These are phyloP conservation scores for Paramyrothecium sp. DNA, from an alignment of 2,329 filamentous ascomycete genomes.

Conservation along the genomic window DNA sequence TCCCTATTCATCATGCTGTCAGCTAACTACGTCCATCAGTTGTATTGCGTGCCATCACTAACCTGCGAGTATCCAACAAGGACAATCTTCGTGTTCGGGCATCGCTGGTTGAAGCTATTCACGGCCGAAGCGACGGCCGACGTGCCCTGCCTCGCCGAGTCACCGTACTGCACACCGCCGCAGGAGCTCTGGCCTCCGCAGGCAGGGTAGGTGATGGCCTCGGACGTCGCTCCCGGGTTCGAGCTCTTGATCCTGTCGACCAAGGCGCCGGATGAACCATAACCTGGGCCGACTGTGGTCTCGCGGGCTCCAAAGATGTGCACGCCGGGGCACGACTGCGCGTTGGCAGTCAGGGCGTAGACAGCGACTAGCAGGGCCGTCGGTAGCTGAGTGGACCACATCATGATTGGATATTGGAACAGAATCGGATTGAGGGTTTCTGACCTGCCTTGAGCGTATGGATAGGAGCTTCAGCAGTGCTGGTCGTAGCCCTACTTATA, in stretches of 20 bases:
- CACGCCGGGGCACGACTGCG: slow-evolving; percentile 33
- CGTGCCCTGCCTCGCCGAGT: slow-evolving; percentile 57
- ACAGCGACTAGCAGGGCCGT: background rate
- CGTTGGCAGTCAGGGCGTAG: slow-evolving; percentile 4
- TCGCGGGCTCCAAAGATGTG: slow-evolving; percentile 48
- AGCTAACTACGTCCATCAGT: background rate
- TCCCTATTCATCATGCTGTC: slow-evolving; percentile 35
- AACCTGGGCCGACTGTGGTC: slow-evolving; percentile 49
- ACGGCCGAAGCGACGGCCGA: slow-evolving; percentile 58
- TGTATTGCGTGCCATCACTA: slow-evolving; percentile 4
- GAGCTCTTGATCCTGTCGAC: slow-evolving; percentile 47
- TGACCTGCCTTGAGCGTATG: no score
- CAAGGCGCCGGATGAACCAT: slow-evolving; percentile 47
- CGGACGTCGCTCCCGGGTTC: slow-evolving; percentile 49
- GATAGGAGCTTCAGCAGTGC: no score
- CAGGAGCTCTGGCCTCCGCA: slow-evolving; percentile 60
- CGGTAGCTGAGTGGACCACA: background rate
- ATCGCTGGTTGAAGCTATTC: slow-evolving; percentile 54
- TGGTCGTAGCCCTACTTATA: no score
- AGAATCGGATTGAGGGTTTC: no score
- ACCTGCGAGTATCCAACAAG: slow-evolving; percentile 63
- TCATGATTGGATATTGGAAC: background rate
- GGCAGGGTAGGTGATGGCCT: slow-evolving; percentile 59
- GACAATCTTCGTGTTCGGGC: slow-evolving; percentile 56
- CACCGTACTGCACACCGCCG: slow-evolving; percentile 58